phyloP scores from a whole-genome alignment of 1,284 basidiomycete species.

The Cryptococcus depauperatus region DNA sequence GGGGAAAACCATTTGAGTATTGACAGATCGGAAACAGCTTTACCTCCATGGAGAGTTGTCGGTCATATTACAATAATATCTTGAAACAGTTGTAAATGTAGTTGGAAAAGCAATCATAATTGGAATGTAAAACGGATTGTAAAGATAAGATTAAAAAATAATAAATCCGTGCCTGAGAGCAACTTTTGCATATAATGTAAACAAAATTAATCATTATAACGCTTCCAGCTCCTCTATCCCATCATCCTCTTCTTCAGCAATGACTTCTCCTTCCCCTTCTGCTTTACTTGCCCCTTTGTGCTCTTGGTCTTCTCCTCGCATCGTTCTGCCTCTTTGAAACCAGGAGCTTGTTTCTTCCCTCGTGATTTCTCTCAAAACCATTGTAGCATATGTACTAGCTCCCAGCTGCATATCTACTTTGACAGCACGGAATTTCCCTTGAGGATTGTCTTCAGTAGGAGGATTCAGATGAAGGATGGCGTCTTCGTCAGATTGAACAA shows the following conservation, averaged over 20 bases:
- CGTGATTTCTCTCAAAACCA: conserved; percentile 87
- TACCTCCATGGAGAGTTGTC: too few relatives aligned
- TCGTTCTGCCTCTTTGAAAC: conserved; percentile 71
- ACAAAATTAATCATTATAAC: too few relatives aligned
- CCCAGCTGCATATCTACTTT: conserved; percentile 72
- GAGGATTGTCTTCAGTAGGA: conserved; percentile 49
- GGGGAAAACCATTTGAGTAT: conserved; percentile 24
- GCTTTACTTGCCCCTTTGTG: conserved; percentile 25
- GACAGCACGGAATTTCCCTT: conserved; percentile 73
- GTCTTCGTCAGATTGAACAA: conserved; percentile 94
- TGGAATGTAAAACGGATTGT: too few relatives aligned
- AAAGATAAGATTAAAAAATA: too few relatives aligned
- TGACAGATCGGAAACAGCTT: too few relatives aligned
- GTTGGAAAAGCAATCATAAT: too few relatives aligned
- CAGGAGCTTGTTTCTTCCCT: conserved; percentile 86
- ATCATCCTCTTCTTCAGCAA: conserved; percentile 5
- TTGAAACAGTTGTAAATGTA: too few relatives aligned
- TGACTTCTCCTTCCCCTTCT: conserved; percentile 8
- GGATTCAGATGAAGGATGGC: conserved; percentile 68
- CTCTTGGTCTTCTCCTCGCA: conserved; percentile 68
- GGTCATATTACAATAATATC: too few relatives aligned
- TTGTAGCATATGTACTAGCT: conserved; percentile 86
- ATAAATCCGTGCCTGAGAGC: too few relatives aligned
- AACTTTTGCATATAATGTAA: neutral
- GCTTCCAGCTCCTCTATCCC: conserved; percentile 3